These are phyloP conservation scores for Barnettozyma populi DNA, from an alignment of 805 yeast species.

Conservation along the genomic window DNA sequence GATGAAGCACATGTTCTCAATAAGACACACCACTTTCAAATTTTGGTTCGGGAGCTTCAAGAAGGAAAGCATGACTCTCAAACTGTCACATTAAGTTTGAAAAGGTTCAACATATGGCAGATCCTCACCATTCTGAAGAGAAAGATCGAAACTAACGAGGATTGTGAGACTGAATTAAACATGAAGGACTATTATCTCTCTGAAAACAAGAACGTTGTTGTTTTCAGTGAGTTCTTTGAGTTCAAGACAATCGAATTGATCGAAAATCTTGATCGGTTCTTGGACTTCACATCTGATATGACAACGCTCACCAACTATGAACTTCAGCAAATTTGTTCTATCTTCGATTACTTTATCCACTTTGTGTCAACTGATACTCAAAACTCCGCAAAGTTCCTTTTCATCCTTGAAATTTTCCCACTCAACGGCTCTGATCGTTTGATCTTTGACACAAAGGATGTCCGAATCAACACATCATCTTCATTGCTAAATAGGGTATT, in stretches of 20 bases:
- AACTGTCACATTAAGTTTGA: conserved; percentile 25
- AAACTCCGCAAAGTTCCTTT: conserved; percentile 16
- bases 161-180: conserved; percentile 17
- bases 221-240: conserved; percentile 30
- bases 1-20: conserved; percentile 10
- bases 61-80: conserved; percentile 25
- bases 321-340: neutral
- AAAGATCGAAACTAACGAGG: conserved; percentile 6
- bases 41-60: conserved; percentile 9
- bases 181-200: conserved; percentile 28
- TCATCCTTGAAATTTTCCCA: conserved; percentile 23
- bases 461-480: conserved; percentile 1
- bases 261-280: conserved; percentile 15
- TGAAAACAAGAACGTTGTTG: conserved; percentile 27
- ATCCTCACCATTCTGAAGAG: conserved; percentile 25
- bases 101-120: conserved; percentile 29
- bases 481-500: conserved; percentile 16
- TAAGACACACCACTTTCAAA: conserved; percentile 21
- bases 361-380: conserved; percentile 2
- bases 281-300: conserved; percentile 1
- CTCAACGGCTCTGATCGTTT: conserved; percentile 6
- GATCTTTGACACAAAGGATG: conserved; percentile 15
- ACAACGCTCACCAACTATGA: conserved; percentile 1
- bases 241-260: conserved; percentile 22
- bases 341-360: conserved; percentile 4